phyloP scores from a whole-genome alignment of 1,284 basidiomycete genomes.

The Vanrija humicola region DNA sequence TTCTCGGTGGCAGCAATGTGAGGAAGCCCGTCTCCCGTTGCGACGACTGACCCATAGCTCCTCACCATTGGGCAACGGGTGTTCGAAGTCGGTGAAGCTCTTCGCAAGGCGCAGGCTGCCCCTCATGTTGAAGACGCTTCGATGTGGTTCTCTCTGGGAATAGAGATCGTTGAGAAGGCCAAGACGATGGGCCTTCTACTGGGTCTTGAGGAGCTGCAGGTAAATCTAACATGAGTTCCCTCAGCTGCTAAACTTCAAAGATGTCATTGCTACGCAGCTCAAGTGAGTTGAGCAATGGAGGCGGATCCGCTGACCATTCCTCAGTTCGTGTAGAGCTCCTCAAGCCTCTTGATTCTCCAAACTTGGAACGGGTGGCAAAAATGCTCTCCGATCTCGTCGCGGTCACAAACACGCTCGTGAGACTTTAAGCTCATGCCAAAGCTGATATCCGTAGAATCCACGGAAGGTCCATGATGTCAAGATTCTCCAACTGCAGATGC shows the following conservation, averaged over 20 bases:
- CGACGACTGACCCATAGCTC: too few relatives aligned
- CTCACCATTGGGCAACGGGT: too few relatives aligned
- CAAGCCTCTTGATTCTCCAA: not conserved
- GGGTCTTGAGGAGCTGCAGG: not conserved
- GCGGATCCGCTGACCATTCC: not conserved
- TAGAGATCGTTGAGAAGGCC: not conserved
- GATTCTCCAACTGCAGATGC: constrained; percentile 3
- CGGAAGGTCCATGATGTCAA: constrained; percentile 5
- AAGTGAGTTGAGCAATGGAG: not conserved
- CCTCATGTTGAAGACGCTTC: not conserved
- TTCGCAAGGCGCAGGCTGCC: too few relatives aligned
- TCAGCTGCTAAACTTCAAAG: not conserved
- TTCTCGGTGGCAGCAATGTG: too few relatives aligned
- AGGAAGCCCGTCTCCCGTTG: too few relatives aligned
- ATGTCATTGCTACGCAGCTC: not conserved
- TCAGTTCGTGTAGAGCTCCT: constrained; percentile 7
- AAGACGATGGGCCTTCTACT: not conserved
- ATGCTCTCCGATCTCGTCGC: not conserved
- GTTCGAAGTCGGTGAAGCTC: too few relatives aligned
- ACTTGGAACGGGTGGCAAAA: not conserved
- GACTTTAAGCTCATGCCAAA: not conserved
- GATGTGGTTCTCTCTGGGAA: not conserved
- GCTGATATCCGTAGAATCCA: constrained; percentile 3
- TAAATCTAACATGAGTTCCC: not conserved
- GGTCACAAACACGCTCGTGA: constrained; percentile 2